phyloP scores from a whole-genome alignment of 257 asterid species.

The Sherardia arvensis region DNA sequence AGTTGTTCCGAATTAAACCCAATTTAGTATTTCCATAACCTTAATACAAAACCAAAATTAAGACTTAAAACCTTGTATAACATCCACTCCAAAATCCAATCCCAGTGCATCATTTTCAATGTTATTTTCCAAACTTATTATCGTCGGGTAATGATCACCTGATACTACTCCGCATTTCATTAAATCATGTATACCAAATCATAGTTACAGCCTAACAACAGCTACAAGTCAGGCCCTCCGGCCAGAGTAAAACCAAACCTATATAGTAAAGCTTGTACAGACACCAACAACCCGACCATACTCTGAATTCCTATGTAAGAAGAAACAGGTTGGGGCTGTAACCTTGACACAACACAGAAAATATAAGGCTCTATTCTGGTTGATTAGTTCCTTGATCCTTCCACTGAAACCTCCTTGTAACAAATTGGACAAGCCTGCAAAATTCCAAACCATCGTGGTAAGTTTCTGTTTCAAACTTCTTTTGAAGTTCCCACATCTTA shows the following conservation, averaged over 20 bases:
- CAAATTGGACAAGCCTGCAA: conserved; percentile 86
- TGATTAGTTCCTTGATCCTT: conserved; percentile 35
- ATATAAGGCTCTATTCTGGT: conserved; percentile 17
- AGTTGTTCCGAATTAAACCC: not conserved
- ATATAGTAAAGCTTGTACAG: conserved; percentile 3
- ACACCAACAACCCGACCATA: conserved; percentile 14
- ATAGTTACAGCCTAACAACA: conserved; percentile 1
- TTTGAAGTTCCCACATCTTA: not conserved
- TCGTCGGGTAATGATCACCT: not conserved
- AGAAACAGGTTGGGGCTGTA: conserved; percentile 18
- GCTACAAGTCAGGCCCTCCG: not conserved
- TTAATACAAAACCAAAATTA: not conserved
- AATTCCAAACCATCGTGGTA: not conserved
- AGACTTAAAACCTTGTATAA: no score
- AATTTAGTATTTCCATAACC: no score
- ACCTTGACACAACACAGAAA: conserved; percentile 14
- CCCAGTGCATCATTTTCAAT: not conserved
- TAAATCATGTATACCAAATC: conserved; percentile 2
- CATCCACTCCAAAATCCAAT: not conserved
- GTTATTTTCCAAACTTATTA: not conserved
- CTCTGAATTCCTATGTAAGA: conserved; percentile 5
- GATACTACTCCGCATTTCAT: conserved; percentile 2
- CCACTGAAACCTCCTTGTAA: conserved; percentile 61
- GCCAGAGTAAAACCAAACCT: not conserved
- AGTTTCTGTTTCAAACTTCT: not conserved